A percentile compares a stretch with the other conserved stretches of the same genome.
phyloP scores from a whole-genome alignment of 225 moss, liverwort and hornwort species.

The Pseudoscleropodium purum region DNA sequence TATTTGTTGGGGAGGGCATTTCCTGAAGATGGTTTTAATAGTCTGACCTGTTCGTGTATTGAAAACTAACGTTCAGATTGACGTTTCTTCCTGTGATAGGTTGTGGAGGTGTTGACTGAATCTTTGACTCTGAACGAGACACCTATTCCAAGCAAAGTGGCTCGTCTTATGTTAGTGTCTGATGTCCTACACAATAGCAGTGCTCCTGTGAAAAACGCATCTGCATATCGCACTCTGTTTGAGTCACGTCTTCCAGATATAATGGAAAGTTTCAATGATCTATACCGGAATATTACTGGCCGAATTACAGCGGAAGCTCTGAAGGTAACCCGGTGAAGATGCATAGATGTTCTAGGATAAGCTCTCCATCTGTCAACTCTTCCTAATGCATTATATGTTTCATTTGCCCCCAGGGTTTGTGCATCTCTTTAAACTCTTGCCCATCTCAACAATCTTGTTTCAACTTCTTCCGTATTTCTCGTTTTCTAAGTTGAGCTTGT shows the following conservation, averaged over 20 bases:
- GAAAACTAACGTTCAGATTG: background rate
- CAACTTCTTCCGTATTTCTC: background rate
- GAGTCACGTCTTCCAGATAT: constrained; percentile 96
- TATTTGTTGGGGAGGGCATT: background rate
- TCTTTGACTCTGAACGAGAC: constrained; percentile 95
- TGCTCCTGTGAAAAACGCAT: constrained; percentile 98
- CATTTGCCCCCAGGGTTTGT: background rate
- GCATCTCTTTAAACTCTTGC: background rate
- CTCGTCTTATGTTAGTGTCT: constrained; percentile 97
- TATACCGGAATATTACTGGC: constrained; percentile 88
- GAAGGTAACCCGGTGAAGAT: constrained; percentile 46
- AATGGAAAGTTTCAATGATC: constrained; percentile 98
- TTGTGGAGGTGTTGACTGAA: constrained; percentile 98
- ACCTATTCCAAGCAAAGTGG: constrained; percentile 93
- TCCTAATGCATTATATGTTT: background rate
- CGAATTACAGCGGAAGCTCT: constrained; percentile 99
- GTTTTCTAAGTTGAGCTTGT: constrained; percentile 13
- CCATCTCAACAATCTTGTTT: background rate
- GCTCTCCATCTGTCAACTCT: background rate
- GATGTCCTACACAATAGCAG: constrained; percentile 98
- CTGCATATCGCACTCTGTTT: constrained; percentile 94
- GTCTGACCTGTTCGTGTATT: background rate
- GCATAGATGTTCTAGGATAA: background rate
- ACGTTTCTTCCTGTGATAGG: constrained; percentile 37
- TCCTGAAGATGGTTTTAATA: background rate